Conservation (phyloP, 2,329 filamentous ascomycete genomes). For the Hortaea sp. region DNA sequence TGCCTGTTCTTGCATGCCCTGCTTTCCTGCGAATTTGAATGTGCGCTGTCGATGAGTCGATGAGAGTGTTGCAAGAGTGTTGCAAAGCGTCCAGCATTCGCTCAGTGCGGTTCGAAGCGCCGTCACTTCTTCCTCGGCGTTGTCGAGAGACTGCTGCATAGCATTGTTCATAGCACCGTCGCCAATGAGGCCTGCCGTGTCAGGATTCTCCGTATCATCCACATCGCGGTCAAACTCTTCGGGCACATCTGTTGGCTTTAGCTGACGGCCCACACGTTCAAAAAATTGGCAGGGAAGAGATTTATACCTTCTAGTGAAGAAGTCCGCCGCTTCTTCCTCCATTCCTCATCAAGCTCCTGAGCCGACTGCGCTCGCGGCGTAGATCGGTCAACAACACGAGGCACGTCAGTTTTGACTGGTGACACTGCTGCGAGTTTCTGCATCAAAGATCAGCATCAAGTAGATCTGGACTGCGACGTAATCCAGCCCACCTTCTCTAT, state of each 20-base stretch:
- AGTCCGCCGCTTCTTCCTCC: slow-evolving; percentile 51
- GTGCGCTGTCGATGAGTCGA: slow-evolving; percentile 72
- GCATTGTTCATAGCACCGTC: slow-evolving; percentile 38
- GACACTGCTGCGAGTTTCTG: slow-evolving; percentile 41
- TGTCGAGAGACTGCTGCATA: slow-evolving; percentile 36
- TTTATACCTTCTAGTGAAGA: slow-evolving; percentile 63
- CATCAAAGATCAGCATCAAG: background rate
- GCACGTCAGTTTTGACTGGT: slow-evolving; percentile 65
- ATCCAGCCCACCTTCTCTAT: slow-evolving; percentile 20
- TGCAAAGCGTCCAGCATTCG: slow-evolving; percentile 91
- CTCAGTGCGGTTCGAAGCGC: slow-evolving; percentile 67
- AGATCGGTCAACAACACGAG: slow-evolving; percentile 51
- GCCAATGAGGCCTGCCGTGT: slow-evolving; percentile 24
- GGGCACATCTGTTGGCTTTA: slow-evolving; percentile 33
- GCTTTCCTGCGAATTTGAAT: slow-evolving; percentile 63
- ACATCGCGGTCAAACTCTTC: slow-evolving; percentile 25
- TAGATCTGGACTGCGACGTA: too few relatives aligned
- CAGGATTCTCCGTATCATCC: slow-evolving; percentile 11
- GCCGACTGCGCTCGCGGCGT: slow-evolving; percentile 79
- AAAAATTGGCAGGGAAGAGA: background rate
- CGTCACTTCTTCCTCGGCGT: slow-evolving; percentile 52
- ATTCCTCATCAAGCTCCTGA: slow-evolving; percentile 56
- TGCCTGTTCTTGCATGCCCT: slow-evolving; percentile 72
- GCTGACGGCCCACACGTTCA: slow-evolving; percentile 3
- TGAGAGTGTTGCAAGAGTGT: slow-evolving; percentile 76